Evolutionary conservation across 139 green algal genomes (phyloP), one percentile per base, ranked within the genome.

Genomic region (Coelastrella sp.): DNA sequence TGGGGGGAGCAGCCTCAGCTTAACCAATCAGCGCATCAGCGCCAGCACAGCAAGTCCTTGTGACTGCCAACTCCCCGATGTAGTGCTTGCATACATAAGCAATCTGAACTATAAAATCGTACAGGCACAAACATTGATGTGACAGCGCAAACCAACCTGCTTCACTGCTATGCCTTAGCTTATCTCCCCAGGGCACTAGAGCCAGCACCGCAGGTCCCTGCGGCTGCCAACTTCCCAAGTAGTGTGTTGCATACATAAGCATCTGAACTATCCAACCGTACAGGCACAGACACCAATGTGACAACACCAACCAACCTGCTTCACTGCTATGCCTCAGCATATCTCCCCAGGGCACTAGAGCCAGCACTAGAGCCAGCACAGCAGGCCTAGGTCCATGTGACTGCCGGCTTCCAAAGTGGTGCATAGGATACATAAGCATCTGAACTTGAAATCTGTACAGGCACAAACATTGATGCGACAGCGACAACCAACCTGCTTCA

Each of bases 121-220:
- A n/a, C n/a, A n/a, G n/a, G 7, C 73, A 79, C 73, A 79, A 8
- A 19, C 17, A 47, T 19, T 7, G 7, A 10, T 19, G 23, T 19
- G 11, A 13, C 8, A 19, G 73, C 73, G 11, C 61, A 7, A 10
- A 10, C 61, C 7, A 7, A 68, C 61, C 61, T 68, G 61, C 61
- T 10, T 68, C 61, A 68, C 61, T 10, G 61, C 61, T 68, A 10
- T 68, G 61, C 61, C 61, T 7, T 10, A 68, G 10, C 85, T 93
- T 90, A 92, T 96, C 95, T 20, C 92, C 93, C 95, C 95, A 96
- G 2, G 95, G 95, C 83, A 96, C 95, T 71, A 96, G 92, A 11
- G 90, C 92, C 85, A 95, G 65, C 76, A 84, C 71, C 54, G 88
- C 87, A 2, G 59, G 66, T 54, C 73, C 78, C 14, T 90, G 88